These are phyloP conservation scores for Magnusiomyces paraingens DNA, from an alignment of 1,139 yeast genomes.

Conservation along the genomic window DNA sequence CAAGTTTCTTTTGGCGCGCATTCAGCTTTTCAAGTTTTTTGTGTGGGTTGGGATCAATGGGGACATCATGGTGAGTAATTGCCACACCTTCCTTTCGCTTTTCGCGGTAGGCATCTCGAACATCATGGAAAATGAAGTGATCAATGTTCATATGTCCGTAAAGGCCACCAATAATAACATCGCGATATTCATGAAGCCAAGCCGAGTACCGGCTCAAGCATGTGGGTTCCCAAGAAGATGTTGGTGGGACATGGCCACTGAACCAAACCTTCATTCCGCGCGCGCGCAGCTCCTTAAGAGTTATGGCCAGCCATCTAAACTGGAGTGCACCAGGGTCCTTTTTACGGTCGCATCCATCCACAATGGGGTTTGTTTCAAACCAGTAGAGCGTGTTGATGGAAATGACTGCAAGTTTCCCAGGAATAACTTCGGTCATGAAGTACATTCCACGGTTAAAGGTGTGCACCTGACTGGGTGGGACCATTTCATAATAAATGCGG, in stretches of 20 bases:
- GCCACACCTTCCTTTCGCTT: conserved; percentile 18
- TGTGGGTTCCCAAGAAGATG: conserved; percentile 63
- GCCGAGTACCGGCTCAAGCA: conserved; percentile 68
- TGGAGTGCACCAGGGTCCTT: conserved; percentile 76
- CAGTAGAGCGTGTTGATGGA: conserved; percentile 73
- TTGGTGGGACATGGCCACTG: conserved; percentile 84
- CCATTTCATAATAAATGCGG: conserved; percentile 62
- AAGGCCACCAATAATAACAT: conserved; percentile 72
- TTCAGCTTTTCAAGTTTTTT: conserved; percentile 9
- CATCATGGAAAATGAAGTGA: conserved; percentile 73
- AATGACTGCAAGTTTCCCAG: conserved; percentile 66
- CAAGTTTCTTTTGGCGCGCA: conserved; percentile 16
- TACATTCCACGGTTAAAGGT: conserved; percentile 70
- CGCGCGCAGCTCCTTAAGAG: conserved; percentile 64
- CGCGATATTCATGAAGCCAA: conserved; percentile 78
- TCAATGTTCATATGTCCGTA: conserved; percentile 89
- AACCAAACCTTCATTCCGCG: conserved; percentile 81
- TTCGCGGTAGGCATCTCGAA: conserved; percentile 28
- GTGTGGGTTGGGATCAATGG: background rate
- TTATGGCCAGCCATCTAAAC: conserved; percentile 71
- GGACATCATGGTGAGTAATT: background rate
- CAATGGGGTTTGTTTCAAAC: conserved; percentile 71
- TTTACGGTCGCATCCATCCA: conserved; percentile 65
- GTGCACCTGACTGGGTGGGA: conserved; percentile 76
- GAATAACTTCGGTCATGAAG: conserved; percentile 68